phyloP scores from a whole-genome alignment of 2,329 filamentous ascomycete species.

The Fusarium gaditjirri region DNA sequence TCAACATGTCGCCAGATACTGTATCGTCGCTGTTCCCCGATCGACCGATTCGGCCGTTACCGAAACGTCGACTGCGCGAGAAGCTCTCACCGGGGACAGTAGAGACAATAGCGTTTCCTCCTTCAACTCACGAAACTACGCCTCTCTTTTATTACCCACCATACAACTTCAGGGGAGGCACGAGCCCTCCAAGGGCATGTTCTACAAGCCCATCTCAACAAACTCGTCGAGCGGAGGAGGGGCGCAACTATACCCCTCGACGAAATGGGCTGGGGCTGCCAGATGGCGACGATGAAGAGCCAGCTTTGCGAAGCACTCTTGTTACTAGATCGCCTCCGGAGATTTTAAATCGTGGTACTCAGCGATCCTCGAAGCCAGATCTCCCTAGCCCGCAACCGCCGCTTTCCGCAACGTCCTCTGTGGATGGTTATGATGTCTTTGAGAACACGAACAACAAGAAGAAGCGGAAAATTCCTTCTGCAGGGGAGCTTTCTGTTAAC shows the following conservation, averaged over 20 bases:
- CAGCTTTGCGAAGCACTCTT: constrained; percentile 50
- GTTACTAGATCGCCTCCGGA: constrained; percentile 61
- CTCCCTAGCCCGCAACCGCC: constrained; percentile 65
- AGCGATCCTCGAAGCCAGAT: constrained; percentile 57
- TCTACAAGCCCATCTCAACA: constrained; percentile 39
- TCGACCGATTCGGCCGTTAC: constrained; percentile 91
- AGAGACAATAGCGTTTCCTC: constrained; percentile 83
- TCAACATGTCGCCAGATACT: constrained; percentile 76
- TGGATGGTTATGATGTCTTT: constrained; percentile 94
- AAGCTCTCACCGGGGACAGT: constrained; percentile 87
- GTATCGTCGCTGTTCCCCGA: constrained; percentile 85
- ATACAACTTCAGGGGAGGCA: constrained; percentile 65
- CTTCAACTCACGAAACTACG: constrained; percentile 74
- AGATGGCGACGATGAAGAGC: constrained; percentile 72
- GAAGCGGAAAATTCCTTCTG: constrained; percentile 96
- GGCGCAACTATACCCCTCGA: constrained; percentile 42
- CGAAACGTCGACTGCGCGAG: constrained; percentile 87
- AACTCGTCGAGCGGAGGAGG: constrained; percentile 38
- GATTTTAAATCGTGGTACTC: constrained; percentile 55
- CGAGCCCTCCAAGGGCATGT: constrained; percentile 28
- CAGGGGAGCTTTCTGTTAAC: constrained; percentile 71
- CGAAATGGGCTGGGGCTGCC: constrained; percentile 58
- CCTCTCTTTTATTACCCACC: constrained; percentile 75
- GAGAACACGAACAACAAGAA: constrained; percentile 99
- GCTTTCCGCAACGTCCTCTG: constrained; percentile 74